These are phyloP conservation scores for Lichtheimia corymbifera DNA, from an alignment of 371 early-diverging fungal species.

Conservation along the genomic window DNA sequence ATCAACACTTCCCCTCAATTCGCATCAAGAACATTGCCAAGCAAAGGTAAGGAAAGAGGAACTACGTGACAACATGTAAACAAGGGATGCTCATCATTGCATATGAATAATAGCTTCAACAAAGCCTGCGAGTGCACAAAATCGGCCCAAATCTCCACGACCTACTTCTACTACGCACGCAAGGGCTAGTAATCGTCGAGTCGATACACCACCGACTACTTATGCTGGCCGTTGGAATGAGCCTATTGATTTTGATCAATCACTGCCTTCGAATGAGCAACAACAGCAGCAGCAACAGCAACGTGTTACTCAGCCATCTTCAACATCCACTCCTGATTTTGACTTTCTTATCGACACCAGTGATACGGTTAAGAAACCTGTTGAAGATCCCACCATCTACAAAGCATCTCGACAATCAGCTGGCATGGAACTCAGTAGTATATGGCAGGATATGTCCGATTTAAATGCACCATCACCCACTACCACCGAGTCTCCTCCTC, in stretches of 20 bases:
- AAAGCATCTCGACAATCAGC: too few species aligned
- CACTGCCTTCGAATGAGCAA: too few species aligned
- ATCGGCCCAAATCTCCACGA: neutral
- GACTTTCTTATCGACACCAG: slow-evolving; percentile 3
- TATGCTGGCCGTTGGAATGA: neutral
- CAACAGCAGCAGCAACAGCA: neutral
- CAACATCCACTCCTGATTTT: neutral
- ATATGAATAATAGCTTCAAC: neutral
- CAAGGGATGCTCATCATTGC: neutral
- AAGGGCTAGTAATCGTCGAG: neutral
- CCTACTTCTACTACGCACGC: neutral
- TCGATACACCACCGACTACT: neutral
- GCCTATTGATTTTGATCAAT: neutral
- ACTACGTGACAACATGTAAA: neutral
- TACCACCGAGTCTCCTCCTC: too few species aligned
- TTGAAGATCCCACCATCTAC: too few species aligned
- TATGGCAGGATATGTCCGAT: too few species aligned
- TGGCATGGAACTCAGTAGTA: too few species aligned
- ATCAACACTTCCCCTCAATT: slow-evolving; percentile 19
- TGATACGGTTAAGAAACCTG: neutral
- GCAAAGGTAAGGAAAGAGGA: neutral
- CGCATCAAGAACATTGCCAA: neutral
- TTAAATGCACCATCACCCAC: too few species aligned
- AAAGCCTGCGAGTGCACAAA: neutral
- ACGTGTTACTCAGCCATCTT: neutral